Evolutionary conservation across 164 flowering plant species (phyloP), one percentile per base, ranked within the genome.

Genomic region (Aristolochia californica): DNA sequence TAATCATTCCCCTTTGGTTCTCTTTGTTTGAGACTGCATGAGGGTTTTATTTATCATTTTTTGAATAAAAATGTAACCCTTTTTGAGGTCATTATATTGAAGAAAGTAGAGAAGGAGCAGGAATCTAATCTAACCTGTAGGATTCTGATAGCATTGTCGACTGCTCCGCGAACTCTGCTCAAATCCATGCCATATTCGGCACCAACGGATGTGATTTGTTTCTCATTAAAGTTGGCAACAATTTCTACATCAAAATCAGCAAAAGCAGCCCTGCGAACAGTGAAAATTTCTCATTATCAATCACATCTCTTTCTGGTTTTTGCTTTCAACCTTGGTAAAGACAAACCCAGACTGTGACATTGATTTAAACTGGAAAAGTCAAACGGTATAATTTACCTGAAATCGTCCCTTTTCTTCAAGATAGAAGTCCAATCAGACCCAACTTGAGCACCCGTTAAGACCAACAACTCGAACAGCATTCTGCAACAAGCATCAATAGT

Each of bases 371-470:
- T 5, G 22, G 12, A 1, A 22, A 48, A 48, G 5, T n/a, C 0
- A 22, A 48, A 18, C 51, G 2, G 21, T 48, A 21, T 9, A 48
- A n/a, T 22, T 15, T 64, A 83, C 94, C 88, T 85, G 70, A 84
- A 83, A 52, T 72, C 78, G 68, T 77, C 75, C 12, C 98, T 74
- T 76, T 80, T 88, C 74, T 75, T 84, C 72, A 91, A 61, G 64
- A 86, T 80, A 18, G 98, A 80, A 50, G 96, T 79, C 98, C 98
- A 91, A 56, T 88, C 95, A 48, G 91, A 79, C 26, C 95, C 95
- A 58, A 91, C 91, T 67, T 91, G 98, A 40, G 90, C 88, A 23
- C 83, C 87, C 57, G 82, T 77, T 24, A 91, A 53, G 13, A 86
- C 88, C 20, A 91, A 73, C 76, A 91, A 57, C 64, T 91, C 96